phyloP scores from a whole-genome alignment of 2,329 filamentous ascomycete species.

The Ophiostoma quercus region DNA sequence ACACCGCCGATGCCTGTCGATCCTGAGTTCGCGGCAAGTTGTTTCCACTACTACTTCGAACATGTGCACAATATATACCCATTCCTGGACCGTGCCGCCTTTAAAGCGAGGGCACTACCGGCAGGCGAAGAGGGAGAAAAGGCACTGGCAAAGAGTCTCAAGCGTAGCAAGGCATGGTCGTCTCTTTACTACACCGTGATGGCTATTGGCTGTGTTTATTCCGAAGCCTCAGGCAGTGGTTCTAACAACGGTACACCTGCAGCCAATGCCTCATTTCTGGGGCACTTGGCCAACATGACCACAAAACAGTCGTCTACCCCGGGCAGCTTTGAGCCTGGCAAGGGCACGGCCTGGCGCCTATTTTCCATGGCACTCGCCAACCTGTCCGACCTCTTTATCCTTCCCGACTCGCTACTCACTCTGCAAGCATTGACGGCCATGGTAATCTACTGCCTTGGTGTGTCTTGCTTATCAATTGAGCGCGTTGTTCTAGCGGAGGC shows the following conservation, averaged over 20 bases:
- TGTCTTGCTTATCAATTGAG: slow-evolving; percentile 34
- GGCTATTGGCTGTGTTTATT: slow-evolving; percentile 37
- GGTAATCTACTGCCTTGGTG: slow-evolving; percentile 31
- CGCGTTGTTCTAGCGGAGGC: slow-evolving; percentile 34
- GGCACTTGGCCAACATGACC: background rate
- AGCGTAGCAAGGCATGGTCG: slow-evolving; percentile 34
- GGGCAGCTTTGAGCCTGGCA: slow-evolving; percentile 36
- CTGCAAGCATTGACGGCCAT: slow-evolving; percentile 35
- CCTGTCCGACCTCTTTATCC: slow-evolving; percentile 34
- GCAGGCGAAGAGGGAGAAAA: slow-evolving; percentile 17
- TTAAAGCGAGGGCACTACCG: slow-evolving; percentile 33
- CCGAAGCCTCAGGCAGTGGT: background rate
- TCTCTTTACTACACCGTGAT: slow-evolving; percentile 39
- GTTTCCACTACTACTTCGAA: slow-evolving; percentile 36
- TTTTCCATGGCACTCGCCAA: slow-evolving; percentile 37
- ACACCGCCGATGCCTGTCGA: background rate
- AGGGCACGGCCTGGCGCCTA: slow-evolving; percentile 38
- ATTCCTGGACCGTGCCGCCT: slow-evolving; percentile 37
- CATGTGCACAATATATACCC: slow-evolving; percentile 39
- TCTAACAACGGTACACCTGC: slow-evolving; percentile 14
- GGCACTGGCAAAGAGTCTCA: slow-evolving; percentile 30
- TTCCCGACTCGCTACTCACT: slow-evolving; percentile 33
- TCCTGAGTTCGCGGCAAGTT: slow-evolving; percentile 19
- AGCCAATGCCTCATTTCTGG: background rate
- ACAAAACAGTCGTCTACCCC: background rate